Conservation (phyloP, 1,284 basidiomycete genomes). For the Vanrija sp. region DNA sequence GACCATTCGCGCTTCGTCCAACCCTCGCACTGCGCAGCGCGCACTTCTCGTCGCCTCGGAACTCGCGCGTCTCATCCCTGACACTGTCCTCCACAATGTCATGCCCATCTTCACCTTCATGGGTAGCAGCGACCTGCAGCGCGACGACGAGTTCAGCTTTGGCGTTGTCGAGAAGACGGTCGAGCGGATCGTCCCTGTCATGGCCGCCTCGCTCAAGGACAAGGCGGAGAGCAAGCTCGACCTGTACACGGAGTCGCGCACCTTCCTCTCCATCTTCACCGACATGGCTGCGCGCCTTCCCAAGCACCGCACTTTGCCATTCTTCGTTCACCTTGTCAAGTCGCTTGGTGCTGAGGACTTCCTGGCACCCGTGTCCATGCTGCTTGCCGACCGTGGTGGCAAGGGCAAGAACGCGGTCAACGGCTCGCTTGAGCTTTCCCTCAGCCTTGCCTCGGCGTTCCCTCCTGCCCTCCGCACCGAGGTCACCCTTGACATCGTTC, state of each 20-base stretch:
- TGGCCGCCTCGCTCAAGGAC: conserved; percentile 68
- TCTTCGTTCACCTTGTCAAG: conserved; percentile 87
- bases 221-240: conserved; percentile 57
- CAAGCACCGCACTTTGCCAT: conserved; percentile 52
- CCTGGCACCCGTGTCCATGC: conserved; percentile 76
- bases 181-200: conserved; percentile 87
- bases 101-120: conserved; percentile 99
- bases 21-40: conserved; percentile 92
- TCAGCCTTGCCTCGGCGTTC: conserved; percentile 61
- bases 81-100: conserved; percentile 86
- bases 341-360: conserved; percentile 78
- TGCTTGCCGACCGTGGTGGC: conserved; percentile 73
- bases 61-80: conserved; percentile 78
- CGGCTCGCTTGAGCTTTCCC: conserved; percentile 53
- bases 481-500: conserved; percentile 64
- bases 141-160: conserved; percentile 94
- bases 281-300: conserved; percentile 50
- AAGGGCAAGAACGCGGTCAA: conserved; percentile 48
- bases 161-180: conserved; percentile 93
- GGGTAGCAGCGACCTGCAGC: conserved; percentile 92
- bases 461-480: conserved; percentile 55
- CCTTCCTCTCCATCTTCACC: conserved; percentile 49
- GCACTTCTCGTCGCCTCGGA: conserved; percentile 85
- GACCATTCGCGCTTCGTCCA: conserved; percentile 77
- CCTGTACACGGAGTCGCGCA: conserved; percentile 55